These are phyloP conservation scores for Mycena amicta DNA, from an alignment of 768 basidiomycete species.

Conservation along the genomic window DNA sequence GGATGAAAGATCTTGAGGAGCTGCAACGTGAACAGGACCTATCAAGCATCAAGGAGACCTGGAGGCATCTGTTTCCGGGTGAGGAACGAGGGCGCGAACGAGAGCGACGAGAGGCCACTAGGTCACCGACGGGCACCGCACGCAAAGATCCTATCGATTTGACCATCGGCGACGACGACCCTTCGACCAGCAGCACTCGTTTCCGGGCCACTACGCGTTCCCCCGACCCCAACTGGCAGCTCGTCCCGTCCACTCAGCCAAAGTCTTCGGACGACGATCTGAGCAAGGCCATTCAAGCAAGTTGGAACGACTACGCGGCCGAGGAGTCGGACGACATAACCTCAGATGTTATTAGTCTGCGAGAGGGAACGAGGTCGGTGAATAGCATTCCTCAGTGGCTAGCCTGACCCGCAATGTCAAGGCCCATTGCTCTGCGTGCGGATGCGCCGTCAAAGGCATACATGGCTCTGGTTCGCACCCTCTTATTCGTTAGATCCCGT, in stretches of 20 bases:
- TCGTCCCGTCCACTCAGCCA: conserved; percentile 5
- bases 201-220: conserved; percentile 20
- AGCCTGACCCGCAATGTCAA: conserved; percentile 27
- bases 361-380: conserved; percentile 16
- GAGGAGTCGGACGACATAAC: conserved; percentile 13
- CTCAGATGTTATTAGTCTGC: not conserved
- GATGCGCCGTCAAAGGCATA: conserved; percentile 53
- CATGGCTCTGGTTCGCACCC: conserved; percentile 54
- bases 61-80: conserved; percentile 5
- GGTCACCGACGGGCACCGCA: too few relatives aligned
- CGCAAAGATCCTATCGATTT: conserved; percentile 23
- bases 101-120: not conserved
- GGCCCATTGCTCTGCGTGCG: conserved; percentile 74
- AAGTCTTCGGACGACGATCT: conserved; percentile 20
- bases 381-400: not conserved
- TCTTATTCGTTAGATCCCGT: not conserved
- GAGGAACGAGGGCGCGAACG: not conserved
- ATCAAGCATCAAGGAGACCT: conserved; percentile 7
- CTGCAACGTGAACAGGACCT: not conserved
- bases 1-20: conserved; percentile 1
- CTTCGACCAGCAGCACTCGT: not conserved
- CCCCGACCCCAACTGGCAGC: conserved; percentile 19
- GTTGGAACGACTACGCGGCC: conserved; percentile 13
- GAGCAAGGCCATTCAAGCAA: conserved; percentile 14
- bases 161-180: conserved; percentile 20